phyloP scores from a whole-genome alignment of 306 rosid genomes.

The Fragaria nilgerrensis region DNA sequence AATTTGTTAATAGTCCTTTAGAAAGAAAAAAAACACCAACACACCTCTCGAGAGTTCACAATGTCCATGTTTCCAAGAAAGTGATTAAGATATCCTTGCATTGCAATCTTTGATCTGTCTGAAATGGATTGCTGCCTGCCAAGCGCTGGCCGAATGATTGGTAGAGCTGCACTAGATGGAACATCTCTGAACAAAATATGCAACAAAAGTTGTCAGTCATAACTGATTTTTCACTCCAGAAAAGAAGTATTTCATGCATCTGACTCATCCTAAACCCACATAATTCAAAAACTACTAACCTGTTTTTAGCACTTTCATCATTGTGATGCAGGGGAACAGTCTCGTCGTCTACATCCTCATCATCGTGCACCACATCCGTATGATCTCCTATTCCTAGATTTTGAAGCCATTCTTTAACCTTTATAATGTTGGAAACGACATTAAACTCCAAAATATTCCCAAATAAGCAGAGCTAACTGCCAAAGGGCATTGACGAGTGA shows the following conservation, averaged over 20 bases:
- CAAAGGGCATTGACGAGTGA: slow-evolving; percentile 27
- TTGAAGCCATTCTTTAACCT: slow-evolving; percentile 99
- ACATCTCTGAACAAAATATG: slow-evolving; percentile 76
- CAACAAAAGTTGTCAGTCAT: background rate
- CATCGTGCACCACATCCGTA: slow-evolving; percentile 63
- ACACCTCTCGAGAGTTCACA: slow-evolving; percentile 95
- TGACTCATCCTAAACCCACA: slow-evolving; percentile 8
- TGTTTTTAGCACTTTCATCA: slow-evolving; percentile 73
- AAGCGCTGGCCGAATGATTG: slow-evolving; percentile 88
- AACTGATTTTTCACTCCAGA: slow-evolving; percentile 24
- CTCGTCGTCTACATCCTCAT: slow-evolving; percentile 79
- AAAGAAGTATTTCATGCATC: slow-evolving; percentile 12
- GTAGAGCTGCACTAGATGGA: slow-evolving; percentile 96
- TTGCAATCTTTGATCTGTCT: slow-evolving; percentile 86
- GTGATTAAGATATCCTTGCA: slow-evolving; percentile 98
- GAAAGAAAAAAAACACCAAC: slow-evolving; percentile 26
- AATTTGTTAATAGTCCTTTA: background rate
- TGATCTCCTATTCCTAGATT: slow-evolving; percentile 99
- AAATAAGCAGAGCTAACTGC: slow-evolving; percentile 35
- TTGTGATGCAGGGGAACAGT: slow-evolving; percentile 48
- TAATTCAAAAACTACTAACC: slow-evolving; percentile 37
- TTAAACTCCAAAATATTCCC: slow-evolving; percentile 58
- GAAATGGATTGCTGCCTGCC: slow-evolving; percentile 92
- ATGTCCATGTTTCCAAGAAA: slow-evolving; percentile 89
- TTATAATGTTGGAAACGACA: slow-evolving; percentile 68